Base-by-base conservation (phyloP, 805 yeast genomes). In the Nakazawaea ishiwadae region DNA sequence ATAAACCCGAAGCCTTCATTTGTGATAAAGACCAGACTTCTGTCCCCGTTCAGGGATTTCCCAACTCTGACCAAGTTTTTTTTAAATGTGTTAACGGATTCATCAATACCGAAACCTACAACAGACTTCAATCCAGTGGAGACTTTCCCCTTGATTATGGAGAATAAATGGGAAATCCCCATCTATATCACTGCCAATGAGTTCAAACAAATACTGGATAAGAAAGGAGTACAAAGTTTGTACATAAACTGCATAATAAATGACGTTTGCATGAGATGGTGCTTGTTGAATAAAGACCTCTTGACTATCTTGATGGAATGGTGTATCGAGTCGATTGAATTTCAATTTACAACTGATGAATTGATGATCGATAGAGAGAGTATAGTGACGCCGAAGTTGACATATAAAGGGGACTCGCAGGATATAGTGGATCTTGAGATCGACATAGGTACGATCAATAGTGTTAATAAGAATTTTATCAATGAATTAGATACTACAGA, bases 111-210 rank as follows among this genome's bases (percentile, higher is more conserved):
- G 4, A 53, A 65, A 19, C 95, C 96, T 0, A 46, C 52, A 1
- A 45, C 48, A 18, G 58, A 59, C 2, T 84, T 81, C 52, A 69
- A 73, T 28, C 79, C 88, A 3, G 70, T 65, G 29, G 58, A 65
- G 2, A 77, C 86, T 2, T 79, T 79, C 51, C 79, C 82, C 1
- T 58, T 77, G 38, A 80, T 84, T 17, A 75, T 80, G 60, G 77
- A 76, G 28, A 80, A 80, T 52, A 69, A 82, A 52, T 89, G 96
- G 96, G 89, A 84, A 45, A 81, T 88, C 2, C 96, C 96, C 1
- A 77, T 90, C 2, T 40, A 40, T 30, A 72, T 84, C 1, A 77
- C 86, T 0, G 79, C 91, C 0, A 67, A 71, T 0, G 75, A 73
- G 36, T 56, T 70, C 42, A 54, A 80, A 10, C 50, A 51, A 6